phyloP scores from a whole-genome alignment of 2,329 filamentous ascomycete species.

The Verticillium zaregamsianum region DNA sequence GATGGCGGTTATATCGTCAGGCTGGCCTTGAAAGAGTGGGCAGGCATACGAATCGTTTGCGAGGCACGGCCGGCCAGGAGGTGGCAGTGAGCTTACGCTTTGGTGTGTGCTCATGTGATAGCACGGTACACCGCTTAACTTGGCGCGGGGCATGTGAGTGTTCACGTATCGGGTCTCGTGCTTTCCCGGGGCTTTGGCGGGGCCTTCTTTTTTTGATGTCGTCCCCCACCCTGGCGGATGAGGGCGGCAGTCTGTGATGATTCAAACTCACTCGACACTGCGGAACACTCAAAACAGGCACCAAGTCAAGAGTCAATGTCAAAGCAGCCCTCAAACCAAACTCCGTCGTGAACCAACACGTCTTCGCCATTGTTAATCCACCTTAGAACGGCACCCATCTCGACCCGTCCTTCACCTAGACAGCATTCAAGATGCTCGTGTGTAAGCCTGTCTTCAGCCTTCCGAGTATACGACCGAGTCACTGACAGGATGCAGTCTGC shows the following conservation, averaged over 20 bases:
- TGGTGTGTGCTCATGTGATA: neutral
- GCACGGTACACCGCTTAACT: conserved; percentile 3
- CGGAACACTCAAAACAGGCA: neutral
- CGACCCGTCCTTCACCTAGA: neutral
- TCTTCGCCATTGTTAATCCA: no score
- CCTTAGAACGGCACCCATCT: neutral
- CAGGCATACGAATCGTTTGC: neutral
- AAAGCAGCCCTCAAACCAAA: no score
- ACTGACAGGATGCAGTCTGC: conserved; percentile 55
- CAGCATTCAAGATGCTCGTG: neutral
- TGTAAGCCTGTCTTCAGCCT: neutral
- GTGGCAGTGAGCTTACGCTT: conserved; percentile 3
- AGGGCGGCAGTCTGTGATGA: neutral
- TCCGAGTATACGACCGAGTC: neutral
- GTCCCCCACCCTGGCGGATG: neutral
- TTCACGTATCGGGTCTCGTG: conserved; percentile 1
- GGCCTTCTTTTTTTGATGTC: neutral
- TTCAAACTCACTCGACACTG: neutral
- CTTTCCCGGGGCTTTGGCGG: neutral
- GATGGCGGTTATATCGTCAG: neutral
- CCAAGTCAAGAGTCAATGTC: neutral
- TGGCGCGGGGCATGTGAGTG: neutral
- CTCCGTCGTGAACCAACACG: no score
- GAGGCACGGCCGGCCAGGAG: conserved; percentile 2
- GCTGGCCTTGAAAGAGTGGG: neutral